Base-by-base conservation (phyloP, 78 protist genomes). In the Polysphondylium violaceum region DNA sequence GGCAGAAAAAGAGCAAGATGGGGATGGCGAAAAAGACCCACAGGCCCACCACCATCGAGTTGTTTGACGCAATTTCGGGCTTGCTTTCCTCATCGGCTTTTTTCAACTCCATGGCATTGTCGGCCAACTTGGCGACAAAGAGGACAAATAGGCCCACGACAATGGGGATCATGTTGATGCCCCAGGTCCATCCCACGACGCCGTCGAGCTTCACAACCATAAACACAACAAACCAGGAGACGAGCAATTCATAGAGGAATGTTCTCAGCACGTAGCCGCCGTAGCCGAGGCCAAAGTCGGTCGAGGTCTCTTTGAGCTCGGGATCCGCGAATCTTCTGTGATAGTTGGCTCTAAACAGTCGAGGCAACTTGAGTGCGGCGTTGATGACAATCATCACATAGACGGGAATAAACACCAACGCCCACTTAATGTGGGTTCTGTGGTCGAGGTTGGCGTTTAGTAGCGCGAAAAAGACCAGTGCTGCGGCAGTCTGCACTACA, bases 161-260 rank as follows among this genome's bases (percentile, higher is more conserved):
- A 9, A 78, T 27, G 1, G 88, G 88, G 36, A 78, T 78, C 16
- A 75, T 35, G 25, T 78, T 78, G 21, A 78, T 78, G 68, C 75
- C 61, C 88, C 88, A 78, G 25, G 51, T 78, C 88, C 88, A 78
- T 9, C 60, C 75, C 0, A 78, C 88, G 0, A 50, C 75, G 38
- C 25, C 27, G 29, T 78, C 88, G 40, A 78, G 25, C 11, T 51
- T 41, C 0, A 78, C 6, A 25, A 78, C 53, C 2, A 78, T 16
- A 33, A 78, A 78, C 5, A 78, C 59, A 44, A 78, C 23, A 51
- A 78, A 78, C 88, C 88, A 78, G 17, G n/a, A 14, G 14, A 23
- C 41, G 1, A 64, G 6, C 0, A 64, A 9, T 14, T 56, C 47
- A n/a, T 23, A 63, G 0, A 51, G 7, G 12, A 64, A 50, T 65